phyloP scores from a whole-genome alignment of 345 rosid genomes.

The Heritiera littoralis region DNA sequence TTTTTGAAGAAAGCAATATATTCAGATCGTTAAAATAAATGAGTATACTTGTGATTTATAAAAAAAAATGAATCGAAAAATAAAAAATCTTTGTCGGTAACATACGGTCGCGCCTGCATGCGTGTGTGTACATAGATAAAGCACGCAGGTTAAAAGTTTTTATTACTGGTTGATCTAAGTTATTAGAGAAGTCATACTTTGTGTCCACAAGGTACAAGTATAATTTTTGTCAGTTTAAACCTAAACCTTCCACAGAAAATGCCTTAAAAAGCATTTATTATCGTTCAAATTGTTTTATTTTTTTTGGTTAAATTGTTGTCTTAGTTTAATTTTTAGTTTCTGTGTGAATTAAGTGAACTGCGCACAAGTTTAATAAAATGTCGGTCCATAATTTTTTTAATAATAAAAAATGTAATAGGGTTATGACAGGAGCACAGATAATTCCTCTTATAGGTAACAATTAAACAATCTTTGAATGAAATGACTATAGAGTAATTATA shows the following conservation, averaged over 20 bases:
- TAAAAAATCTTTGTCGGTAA: too few relatives aligned
- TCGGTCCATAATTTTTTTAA: background rate
- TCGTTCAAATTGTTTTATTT: background rate
- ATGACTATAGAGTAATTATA: too few relatives aligned
- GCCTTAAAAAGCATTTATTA: background rate
- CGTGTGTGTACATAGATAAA: background rate
- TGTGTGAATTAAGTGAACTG: constrained; percentile 7
- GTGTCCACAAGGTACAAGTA: background rate
- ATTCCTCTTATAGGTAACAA: too few relatives aligned
- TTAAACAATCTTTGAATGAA: too few relatives aligned
- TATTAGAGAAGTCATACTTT: background rate
- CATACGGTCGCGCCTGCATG: too few relatives aligned
- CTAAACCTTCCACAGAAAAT: background rate
- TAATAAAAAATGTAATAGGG: too few relatives aligned
- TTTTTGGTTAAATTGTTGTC: background rate
- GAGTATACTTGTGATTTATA: too few relatives aligned
- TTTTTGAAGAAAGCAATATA: too few relatives aligned
- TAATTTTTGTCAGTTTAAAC: too few relatives aligned
- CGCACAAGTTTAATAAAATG: background rate
- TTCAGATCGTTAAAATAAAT: too few relatives aligned
- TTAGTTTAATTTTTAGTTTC: background rate
- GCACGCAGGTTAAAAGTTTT: background rate
- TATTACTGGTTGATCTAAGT: background rate
- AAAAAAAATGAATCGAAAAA: too few relatives aligned
- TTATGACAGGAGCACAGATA: too few relatives aligned